These are phyloP conservation scores for Phytophthora palmivora DNA, from an alignment of 352 stramenopile genomes.

Conservation along the genomic window DNA sequence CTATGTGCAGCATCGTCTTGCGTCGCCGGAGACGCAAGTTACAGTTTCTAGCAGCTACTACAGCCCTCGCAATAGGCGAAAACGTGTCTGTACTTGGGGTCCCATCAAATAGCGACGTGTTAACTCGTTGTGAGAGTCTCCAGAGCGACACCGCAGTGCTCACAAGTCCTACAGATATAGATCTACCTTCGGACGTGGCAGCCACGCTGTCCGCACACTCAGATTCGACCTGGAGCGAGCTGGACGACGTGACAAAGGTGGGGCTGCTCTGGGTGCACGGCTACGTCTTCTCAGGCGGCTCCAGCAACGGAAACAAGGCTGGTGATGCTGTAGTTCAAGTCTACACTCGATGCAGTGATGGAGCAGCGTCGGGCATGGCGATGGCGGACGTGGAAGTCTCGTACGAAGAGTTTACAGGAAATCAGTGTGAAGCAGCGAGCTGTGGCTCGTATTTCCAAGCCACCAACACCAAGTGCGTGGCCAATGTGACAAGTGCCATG, in stretches of 20 bases:
- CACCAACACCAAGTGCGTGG: conserved; percentile 40
- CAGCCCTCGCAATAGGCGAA: conserved; percentile 21
- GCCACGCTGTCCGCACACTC: conserved; percentile 26
- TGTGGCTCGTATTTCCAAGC: conserved; percentile 46
- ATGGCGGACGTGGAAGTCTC: conserved; percentile 49
- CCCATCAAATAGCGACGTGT: conserved; percentile 25
- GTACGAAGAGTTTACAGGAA: conserved; percentile 31
- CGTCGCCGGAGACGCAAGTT: conserved; percentile 23
- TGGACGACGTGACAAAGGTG: conserved; percentile 51
- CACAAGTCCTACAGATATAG: conserved; percentile 1
- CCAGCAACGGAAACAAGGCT: conserved; percentile 23
- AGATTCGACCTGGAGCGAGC: conserved; percentile 31
- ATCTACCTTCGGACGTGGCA: conserved; percentile 30
- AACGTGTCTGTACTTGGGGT: conserved; percentile 1
- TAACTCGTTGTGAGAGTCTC: conserved; percentile 35
- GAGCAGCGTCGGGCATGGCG: conserved; percentile 8
- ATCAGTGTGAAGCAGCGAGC: conserved; percentile 26
- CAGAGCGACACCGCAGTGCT: conserved; percentile 19
- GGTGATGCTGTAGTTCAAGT: conserved; percentile 38
- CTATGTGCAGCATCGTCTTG: conserved; percentile 17
- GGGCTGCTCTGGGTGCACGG: conserved; percentile 56
- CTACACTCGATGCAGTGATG: conserved; percentile 43
- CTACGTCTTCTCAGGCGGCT: conserved; percentile 47
- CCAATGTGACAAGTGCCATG: conserved; percentile 26
- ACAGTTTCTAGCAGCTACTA: conserved; percentile 20